phyloP scores from a whole-genome alignment of 345 rosid genomes.

The Orychophragmus violaceus region DNA sequence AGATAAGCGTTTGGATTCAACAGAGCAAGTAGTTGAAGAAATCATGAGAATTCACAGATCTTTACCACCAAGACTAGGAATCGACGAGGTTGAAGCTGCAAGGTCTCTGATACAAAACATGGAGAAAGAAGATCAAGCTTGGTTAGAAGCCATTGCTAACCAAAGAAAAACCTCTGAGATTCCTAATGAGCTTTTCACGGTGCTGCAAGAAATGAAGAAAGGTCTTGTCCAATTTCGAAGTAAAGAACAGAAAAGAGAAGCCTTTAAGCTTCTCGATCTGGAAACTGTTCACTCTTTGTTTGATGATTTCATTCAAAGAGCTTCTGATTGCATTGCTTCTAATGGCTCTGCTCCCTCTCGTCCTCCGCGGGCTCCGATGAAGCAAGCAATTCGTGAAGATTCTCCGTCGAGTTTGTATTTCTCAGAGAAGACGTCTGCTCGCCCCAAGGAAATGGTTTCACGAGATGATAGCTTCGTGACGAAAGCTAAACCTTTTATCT shows the following conservation, averaged over 20 bases:
- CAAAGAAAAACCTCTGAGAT: slow-evolving; percentile 52
- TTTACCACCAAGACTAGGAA: slow-evolving; percentile 63
- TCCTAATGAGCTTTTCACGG: slow-evolving; percentile 65
- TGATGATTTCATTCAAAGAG: slow-evolving; percentile 82
- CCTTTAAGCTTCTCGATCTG: slow-evolving; percentile 71
- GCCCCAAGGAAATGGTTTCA: slow-evolving; percentile 44
- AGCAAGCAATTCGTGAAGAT: too few species aligned
- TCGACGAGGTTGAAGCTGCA: slow-evolving; percentile 91
- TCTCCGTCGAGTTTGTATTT: slow-evolving; percentile 28
- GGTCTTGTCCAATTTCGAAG: slow-evolving; percentile 48
- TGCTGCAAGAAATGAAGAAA: slow-evolving; percentile 77
- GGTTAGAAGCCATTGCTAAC: slow-evolving; percentile 55
- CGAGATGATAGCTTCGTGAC: slow-evolving; percentile 79
- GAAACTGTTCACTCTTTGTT: slow-evolving; percentile 57
- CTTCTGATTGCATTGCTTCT: slow-evolving; percentile 62
- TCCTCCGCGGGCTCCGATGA: neutral
- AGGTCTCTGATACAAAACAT: slow-evolving; percentile 51
- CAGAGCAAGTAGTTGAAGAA: slow-evolving; percentile 75
- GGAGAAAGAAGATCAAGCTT: slow-evolving; percentile 74
- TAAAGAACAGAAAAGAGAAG: slow-evolving; percentile 74
- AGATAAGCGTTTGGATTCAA: slow-evolving; percentile 46
- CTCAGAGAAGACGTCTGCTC: slow-evolving; percentile 24
- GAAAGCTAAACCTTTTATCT: slow-evolving; percentile 50
- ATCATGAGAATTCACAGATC: slow-evolving; percentile 89
- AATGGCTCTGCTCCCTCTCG: slow-evolving; percentile 13